Percentiles rank a stretch among this genome's conserved stretches.
Evolutionary conservation across 441 rosid species (phyloP).

Genomic region (Flueggea neowawraea): DNA sequence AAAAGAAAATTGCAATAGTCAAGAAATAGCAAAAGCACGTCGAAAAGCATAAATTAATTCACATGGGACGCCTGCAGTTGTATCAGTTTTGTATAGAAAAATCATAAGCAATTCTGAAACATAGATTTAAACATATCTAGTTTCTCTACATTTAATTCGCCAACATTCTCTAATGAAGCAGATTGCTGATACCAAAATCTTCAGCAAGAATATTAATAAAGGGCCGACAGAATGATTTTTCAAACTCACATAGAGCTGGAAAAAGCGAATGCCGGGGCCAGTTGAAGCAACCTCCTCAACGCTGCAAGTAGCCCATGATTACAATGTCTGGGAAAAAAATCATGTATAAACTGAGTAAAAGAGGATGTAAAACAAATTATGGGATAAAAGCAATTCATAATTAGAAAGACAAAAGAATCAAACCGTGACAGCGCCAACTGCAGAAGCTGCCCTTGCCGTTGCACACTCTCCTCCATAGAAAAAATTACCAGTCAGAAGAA

Average conservation of each 20-base stretch:
- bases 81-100: no score
- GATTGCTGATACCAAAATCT: no score
- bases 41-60: no score
- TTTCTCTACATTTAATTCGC: no score
- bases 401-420: slow-evolving; percentile 2
- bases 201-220: no score
- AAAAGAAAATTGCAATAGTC: no score
- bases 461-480: slow-evolving; percentile 73
- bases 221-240: not conserved
- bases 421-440: slow-evolving; percentile 88
- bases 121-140: no score
- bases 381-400: not conserved
- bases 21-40: no score
- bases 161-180: no score
- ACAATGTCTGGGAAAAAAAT: slow-evolving; percentile 55
- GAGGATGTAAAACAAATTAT: not conserved
- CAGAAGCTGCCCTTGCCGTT: slow-evolving; percentile 92
- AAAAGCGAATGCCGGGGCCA: slow-evolving; percentile 90
- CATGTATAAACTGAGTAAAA: slow-evolving; percentile 3
- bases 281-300: slow-evolving; percentile 97
- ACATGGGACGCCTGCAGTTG: no score
- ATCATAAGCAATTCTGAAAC: no score
- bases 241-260: slow-evolving; percentile 83
- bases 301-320: slow-evolving; percentile 88
- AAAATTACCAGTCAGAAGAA: slow-evolving; percentile 12